Percentiles rank a stretch among this genome's conserved stretches.
phyloP scores from a whole-genome alignment of 2,329 filamentous ascomycete species.

The Ophiocordyceps sinensis region DNA sequence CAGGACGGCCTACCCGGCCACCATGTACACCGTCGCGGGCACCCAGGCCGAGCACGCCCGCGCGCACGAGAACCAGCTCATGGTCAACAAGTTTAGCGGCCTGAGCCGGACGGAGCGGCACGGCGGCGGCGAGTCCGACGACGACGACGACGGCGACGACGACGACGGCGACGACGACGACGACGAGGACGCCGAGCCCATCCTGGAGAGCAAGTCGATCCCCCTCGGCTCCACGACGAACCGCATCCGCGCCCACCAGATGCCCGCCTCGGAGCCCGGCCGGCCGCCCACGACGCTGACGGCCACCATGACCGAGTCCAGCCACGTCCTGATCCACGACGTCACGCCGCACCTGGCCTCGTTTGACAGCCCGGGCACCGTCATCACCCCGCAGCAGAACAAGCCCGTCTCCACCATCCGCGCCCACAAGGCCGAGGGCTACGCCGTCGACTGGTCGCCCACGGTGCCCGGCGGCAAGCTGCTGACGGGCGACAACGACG shows the following conservation, averaged over 20 bases:
- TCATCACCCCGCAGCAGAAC: constrained; percentile 68
- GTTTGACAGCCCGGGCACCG: constrained; percentile 78
- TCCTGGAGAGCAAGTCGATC: constrained; percentile 84
- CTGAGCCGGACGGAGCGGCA: constrained; percentile 73
- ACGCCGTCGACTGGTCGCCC: constrained; percentile 94
- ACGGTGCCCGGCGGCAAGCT: constrained; percentile 64
- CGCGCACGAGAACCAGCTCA: constrained; percentile 77
- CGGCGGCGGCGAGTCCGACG: constrained; percentile 50
- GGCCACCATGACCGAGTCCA: constrained; percentile 83
- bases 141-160: constrained; percentile 53
- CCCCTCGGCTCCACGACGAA: constrained; percentile 81
- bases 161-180: constrained; percentile 63
- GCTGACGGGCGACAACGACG: constrained; percentile 81
- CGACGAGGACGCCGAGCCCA: constrained; percentile 69
- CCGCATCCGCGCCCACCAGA: constrained; percentile 78
- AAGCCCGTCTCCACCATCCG: constrained; percentile 78
- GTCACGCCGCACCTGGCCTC: constrained; percentile 77
- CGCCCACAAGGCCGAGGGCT: constrained; percentile 87
- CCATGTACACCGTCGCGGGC: constrained; percentile 86
- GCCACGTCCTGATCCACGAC: constrained; percentile 84
- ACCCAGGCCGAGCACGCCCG: constrained; percentile 73
- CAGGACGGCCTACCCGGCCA: constrained; percentile 85
- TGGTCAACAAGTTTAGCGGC: constrained; percentile 93
- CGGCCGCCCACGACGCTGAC: constrained; percentile 69
- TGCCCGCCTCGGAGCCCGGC: constrained; percentile 54